Evolutionary conservation across 2,329 filamentous ascomycete species (phyloP), one percentile per base, ranked within the genome.

Genomic region (Fonsecaea pedrosoi): DNA sequence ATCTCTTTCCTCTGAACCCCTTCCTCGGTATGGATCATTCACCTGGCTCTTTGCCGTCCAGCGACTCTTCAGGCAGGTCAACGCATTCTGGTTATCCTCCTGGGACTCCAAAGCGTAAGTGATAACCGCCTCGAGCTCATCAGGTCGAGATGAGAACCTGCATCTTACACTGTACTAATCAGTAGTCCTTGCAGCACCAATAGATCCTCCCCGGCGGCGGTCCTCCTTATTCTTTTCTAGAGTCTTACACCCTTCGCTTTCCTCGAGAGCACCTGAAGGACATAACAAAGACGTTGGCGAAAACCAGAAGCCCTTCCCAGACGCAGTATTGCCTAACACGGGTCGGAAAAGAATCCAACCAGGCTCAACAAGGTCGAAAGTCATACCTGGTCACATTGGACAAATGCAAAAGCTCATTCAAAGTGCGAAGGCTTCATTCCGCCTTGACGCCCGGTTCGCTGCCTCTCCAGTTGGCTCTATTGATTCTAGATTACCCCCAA

Each of bases 361-460:
- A 8, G 62, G 69, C 13, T 45, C 62, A 18, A 57, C 56, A n/a
- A 66, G 64, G 35, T 67, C 69, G 13, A 62, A 48, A 12, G 60
- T 68, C 15, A 70, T 69, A 54, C 67, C 69, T 38, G 68, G 65
- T 56, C 71, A 73, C 64, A 69, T 69, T 48, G 61, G 68, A 55
- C 72, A 72, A 38, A 69, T 72, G 69, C 70, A 71, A 42, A 70
- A 63, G 45, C 60, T 72, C 5, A 71, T 73, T 53, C 72, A 72
- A 54, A 65, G 56, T 10, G 72, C 72, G 34, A 73, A 72, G 50
- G 69, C 69, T 30, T 65, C 69, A 10, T 60, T 74, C 18, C 66
- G 68, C 21, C 50, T 65, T 10, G 72, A 74, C 35, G 70, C 71
- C 58, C 63, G 66, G 13, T 71, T 71, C 42, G 72, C 72, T 32